A percentile compares a stretch with the other conserved stretches of the same genome.
These are phyloP conservation scores for Verticillium isaacii DNA, from an alignment of 2,329 filamentous ascomycete species.

Conservation along the genomic window DNA sequence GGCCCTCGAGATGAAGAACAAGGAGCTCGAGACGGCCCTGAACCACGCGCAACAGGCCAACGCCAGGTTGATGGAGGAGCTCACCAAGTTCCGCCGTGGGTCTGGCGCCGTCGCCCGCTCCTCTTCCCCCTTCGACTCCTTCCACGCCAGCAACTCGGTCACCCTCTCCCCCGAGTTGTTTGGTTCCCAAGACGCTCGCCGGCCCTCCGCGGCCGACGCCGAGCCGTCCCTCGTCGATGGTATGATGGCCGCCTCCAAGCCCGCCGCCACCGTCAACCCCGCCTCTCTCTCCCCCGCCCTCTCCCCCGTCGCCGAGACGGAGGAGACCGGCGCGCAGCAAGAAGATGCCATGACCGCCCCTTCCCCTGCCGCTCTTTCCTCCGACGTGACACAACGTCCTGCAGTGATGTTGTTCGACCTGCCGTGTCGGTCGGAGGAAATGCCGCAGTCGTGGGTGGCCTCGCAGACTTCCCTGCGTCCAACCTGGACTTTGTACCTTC, in stretches of 20 bases:
- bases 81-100: constrained; percentile 42
- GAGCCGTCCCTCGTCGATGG: constrained; percentile 35
- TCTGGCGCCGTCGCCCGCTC: constrained; percentile 35
- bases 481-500: constrained; percentile 41
- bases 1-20: constrained; percentile 71
- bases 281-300: constrained; percentile 56
- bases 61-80: constrained; percentile 41
- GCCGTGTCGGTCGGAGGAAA: constrained; percentile 93
- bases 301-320: constrained; percentile 43
- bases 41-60: constrained; percentile 53
- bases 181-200: constrained; percentile 36
- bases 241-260: constrained; percentile 33
- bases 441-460: constrained; percentile 39
- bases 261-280: constrained; percentile 53
- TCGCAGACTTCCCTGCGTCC: constrained; percentile 36
- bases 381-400: constrained; percentile 99
- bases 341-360: constrained; percentile 17
- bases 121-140: constrained; percentile 35
- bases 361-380: constrained; percentile 30
- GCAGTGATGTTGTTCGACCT: constrained; percentile 99
- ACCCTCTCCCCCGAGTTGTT: constrained; percentile 58
- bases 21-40: constrained; percentile 62
- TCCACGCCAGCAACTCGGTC: constrained; percentile 39
- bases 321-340: constrained; percentile 22
- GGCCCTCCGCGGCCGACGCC: constrained; percentile 18